These are phyloP conservation scores for Hanseniaspora occidentalis DNA, from an alignment of 805 yeast species.

Conservation along the genomic window DNA sequence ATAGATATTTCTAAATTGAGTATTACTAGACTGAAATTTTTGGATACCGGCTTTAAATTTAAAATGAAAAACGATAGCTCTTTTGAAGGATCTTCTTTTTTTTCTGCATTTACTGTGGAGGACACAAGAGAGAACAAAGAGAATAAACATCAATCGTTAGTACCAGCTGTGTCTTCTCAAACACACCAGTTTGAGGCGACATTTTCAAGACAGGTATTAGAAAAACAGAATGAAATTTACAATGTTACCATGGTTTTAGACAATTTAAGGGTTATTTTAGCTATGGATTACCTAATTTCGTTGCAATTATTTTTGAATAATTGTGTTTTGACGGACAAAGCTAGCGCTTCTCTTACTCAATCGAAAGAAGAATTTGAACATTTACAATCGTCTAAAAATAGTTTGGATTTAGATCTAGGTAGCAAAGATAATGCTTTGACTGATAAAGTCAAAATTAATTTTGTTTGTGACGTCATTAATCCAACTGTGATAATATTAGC, in stretches of 20 bases:
- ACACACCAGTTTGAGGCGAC: constrained; percentile 61
- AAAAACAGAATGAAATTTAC: constrained; percentile 29
- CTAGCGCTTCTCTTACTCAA: neutral
- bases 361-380: no score
- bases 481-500: constrained; percentile 73
- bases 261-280: constrained; percentile 35
- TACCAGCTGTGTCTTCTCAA: constrained; percentile 54
- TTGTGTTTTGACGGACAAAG: constrained; percentile 15
- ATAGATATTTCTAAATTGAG: constrained; percentile 27
- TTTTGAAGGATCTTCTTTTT: constrained; percentile 45
- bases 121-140: constrained; percentile 54
- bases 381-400: no score
- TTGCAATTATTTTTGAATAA: constrained; percentile 49
- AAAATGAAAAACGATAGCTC: constrained; percentile 41
- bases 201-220: constrained; percentile 31
- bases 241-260: constrained; percentile 48
- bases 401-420: no score
- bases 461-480: constrained; percentile 57
- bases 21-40: constrained; percentile 47
- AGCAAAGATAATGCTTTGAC: no score
- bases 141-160: constrained; percentile 67
- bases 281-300: constrained; percentile 76
- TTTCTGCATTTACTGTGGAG: constrained; percentile 62
- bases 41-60: constrained; percentile 41
- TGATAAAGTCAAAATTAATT: constrained; percentile 26